Evolutionary conservation across 2,329 filamentous ascomycete genomes (phyloP).

Genomic region (Aspergillus neoniger): DNA sequence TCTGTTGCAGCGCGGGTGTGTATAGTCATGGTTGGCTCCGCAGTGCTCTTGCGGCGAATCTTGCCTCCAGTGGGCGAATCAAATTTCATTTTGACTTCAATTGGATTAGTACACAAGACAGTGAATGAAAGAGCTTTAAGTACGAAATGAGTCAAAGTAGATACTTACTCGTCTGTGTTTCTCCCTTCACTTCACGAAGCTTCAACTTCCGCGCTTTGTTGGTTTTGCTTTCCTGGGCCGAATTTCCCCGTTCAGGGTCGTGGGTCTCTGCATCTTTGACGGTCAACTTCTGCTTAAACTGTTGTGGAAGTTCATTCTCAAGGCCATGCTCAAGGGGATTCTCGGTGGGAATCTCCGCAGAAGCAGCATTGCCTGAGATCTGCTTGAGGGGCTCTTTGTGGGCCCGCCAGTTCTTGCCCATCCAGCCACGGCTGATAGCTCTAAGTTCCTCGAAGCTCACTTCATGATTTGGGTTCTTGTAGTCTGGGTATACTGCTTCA

Average conservation of each 20-base stretch:
- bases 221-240: conserved; percentile 30
- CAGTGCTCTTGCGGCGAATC: conserved; percentile 71
- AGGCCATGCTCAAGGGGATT: conserved; percentile 21
- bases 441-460: conserved; percentile 90
- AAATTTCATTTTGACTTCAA: conserved; percentile 85
- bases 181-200: conserved; percentile 75
- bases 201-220: conserved; percentile 70
- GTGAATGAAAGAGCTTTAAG: not conserved
- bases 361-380: conserved; percentile 45
- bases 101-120: conserved; percentile 1
- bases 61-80: conserved; percentile 87
- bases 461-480: conserved; percentile 70
- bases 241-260: conserved; percentile 22
- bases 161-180: conserved; percentile 83
- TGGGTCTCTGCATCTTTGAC: conserved; percentile 26
- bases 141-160: not conserved
- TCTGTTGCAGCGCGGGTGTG: conserved; percentile 94
- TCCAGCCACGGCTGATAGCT: conserved; percentile 72
- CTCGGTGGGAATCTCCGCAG: conserved; percentile 20
- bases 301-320: conserved; percentile 31
- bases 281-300: conserved; percentile 36
- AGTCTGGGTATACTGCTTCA: conserved; percentile 79
- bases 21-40: conserved; percentile 96
- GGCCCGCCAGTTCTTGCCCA: conserved; percentile 55
- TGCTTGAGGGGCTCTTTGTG: conserved; percentile 57